A percentile compares a stretch with the other conserved stretches of the same genome.
Conservation (phyloP, 2,329 filamentous ascomycete species). For the Orbilia javanica region DNA sequence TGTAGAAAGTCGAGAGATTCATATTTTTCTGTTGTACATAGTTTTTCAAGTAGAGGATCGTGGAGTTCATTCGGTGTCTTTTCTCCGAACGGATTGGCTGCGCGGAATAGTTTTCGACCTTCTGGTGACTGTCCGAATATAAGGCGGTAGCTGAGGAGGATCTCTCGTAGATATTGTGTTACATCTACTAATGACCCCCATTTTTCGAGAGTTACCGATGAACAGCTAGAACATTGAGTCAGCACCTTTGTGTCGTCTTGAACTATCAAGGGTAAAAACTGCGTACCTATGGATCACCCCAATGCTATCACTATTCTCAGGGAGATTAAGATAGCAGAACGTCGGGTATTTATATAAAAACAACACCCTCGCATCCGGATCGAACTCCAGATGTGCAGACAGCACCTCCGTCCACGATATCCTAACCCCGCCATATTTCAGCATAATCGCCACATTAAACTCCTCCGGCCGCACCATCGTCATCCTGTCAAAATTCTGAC, state of each 20-base stretch:
- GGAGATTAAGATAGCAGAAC: slow-evolving; percentile 32
- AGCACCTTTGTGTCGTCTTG: neutral
- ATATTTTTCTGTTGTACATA: slow-evolving; percentile 2
- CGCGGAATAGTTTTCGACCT: slow-evolving; percentile 6
- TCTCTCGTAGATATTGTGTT: slow-evolving; percentile 3
- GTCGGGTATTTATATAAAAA: slow-evolving; percentile 35
- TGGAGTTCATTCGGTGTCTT: neutral
- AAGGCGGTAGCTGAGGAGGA: slow-evolving; percentile 29
- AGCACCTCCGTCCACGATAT: slow-evolving; percentile 37
- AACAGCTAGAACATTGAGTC: neutral
- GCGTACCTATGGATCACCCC: slow-evolving; percentile 36
- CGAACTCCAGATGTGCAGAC: slow-evolving; percentile 32
- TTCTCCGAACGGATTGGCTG: slow-evolving; percentile 13
- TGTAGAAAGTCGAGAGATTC: slow-evolving; percentile 4
- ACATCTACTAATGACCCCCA: slow-evolving; percentile 25
- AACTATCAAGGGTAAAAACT: neutral
- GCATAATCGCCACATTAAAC: slow-evolving; percentile 11
- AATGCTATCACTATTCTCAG: slow-evolving; percentile 10
- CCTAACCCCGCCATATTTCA: neutral
- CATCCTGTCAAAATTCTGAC: slow-evolving; percentile 30
- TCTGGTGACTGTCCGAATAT: slow-evolving; percentile 26
- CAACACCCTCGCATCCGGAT: slow-evolving; percentile 26
- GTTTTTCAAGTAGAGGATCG: slow-evolving; percentile 11
- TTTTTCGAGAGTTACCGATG: slow-evolving; percentile 9
- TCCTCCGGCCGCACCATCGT: slow-evolving; percentile 34